Base-by-base conservation (phyloP, 2,329 filamentous ascomycete genomes). In the Trichoderma aggressivum region DNA sequence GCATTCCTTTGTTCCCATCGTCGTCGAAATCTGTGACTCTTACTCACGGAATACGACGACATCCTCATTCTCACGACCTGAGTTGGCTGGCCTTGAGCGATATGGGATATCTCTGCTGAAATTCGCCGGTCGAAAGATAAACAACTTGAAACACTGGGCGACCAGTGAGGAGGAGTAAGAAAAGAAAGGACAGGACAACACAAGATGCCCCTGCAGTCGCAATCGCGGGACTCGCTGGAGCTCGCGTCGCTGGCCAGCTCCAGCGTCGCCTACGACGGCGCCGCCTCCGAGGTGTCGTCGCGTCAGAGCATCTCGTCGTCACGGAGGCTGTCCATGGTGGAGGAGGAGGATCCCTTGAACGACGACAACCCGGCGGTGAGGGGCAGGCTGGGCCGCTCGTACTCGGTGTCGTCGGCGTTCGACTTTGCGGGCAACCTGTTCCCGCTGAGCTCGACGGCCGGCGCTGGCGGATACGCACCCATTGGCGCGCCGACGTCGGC, bases 391-490 rank as follows among this genome's bases (percentile, higher is more conserved):
- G 78, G 82, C 34, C 91, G 95, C 73, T 92, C 93, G 21, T 97
- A 95, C 82, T 98, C 94, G 12, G 89, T 97, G 60, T 94, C 92
- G 12, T 98, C 95, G 7, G 94, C 92, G 68, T 99, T 99, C 81
- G 95, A 98, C 82, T 98, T 98, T 80, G 91, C 93, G n/a, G 90
- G 92, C 71, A 97, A 94, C 76, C 86, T 99, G 58, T 98, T 98
- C 77, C 96, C 96, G 0, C 85, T 99, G 62, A 96, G 94, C 65
- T 94, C 94, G 60, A 95, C 93, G 1, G 85, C 91, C 5, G 89
- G 86, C 7, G 86, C 86, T 59, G 82, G 88, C 69, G 89, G 92
- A 50, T 99, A 99, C 82, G 93, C 94, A 55, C 93, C 94, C 14
- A 86, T 99, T 18, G 95, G 94, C 39, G 91, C 91, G 30, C 90